phyloP scores from a whole-genome alignment of 495 filamentous ascomycete genomes.

The Neurospora cerealis region DNA sequence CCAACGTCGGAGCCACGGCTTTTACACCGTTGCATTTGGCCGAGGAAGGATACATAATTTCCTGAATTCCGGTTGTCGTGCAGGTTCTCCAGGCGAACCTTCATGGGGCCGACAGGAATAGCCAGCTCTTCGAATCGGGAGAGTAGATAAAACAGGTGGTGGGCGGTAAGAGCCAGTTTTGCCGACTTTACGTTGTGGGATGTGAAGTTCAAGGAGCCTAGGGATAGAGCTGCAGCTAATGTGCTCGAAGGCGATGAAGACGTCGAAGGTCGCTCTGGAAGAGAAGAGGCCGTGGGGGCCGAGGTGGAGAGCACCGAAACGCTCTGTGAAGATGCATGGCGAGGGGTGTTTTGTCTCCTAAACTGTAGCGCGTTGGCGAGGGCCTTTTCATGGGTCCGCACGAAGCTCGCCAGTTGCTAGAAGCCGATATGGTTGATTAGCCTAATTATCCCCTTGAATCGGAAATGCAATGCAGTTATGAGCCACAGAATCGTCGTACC shows the following conservation, averaged over 20 bases:
- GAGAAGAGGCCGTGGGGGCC: constrained; percentile 37
- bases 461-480: neutral
- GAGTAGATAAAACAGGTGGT: constrained; percentile 93
- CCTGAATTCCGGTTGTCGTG: constrained; percentile 76
- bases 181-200: constrained; percentile 77
- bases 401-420: constrained; percentile 88
- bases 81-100: constrained; percentile 86
- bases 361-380: constrained; percentile 91
- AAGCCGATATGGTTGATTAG: neutral
- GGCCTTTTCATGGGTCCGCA: constrained; percentile 94
- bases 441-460: neutral
- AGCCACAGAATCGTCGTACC: constrained; percentile 33
- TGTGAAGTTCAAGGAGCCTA: constrained; percentile 73
- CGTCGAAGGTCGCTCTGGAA: constrained; percentile 42
- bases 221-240: constrained; percentile 74
- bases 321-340: constrained; percentile 53
- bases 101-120: constrained; percentile 89
- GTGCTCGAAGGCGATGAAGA: constrained; percentile 61
- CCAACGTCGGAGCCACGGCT: constrained; percentile 70
- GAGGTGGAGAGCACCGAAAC: constrained; percentile 39
- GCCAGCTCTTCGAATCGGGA: constrained; percentile 88
- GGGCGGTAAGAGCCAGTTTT: constrained; percentile 89
- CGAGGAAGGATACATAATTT: constrained; percentile 93
- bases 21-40: constrained; percentile 64
- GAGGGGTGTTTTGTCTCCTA: constrained; percentile 51